phyloP scores from a whole-genome alignment of 805 yeast species.

The Saturnispora halmiae region DNA sequence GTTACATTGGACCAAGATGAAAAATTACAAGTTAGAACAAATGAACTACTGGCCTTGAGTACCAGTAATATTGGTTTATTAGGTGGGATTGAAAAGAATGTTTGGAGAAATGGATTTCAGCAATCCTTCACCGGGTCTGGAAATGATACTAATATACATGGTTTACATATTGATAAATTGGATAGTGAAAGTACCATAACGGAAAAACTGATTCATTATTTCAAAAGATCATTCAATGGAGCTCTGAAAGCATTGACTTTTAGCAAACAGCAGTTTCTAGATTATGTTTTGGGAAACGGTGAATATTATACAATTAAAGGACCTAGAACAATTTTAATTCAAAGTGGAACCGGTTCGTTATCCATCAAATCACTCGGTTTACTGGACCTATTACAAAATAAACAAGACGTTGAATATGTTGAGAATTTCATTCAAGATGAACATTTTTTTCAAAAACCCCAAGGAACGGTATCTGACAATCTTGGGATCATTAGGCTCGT shows the following conservation, averaged over 20 bases:
- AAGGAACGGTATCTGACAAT: slow-evolving; percentile 33
- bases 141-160: not conserved
- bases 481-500: slow-evolving; percentile 39
- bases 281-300: slow-evolving; percentile 29
- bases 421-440: slow-evolving; percentile 20
- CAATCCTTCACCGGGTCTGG: not conserved
- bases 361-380: not conserved
- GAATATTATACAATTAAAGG: slow-evolving; percentile 44
- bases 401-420: slow-evolving; percentile 17
- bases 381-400: not conserved
- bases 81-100: slow-evolving; percentile 11
- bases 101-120: slow-evolving; percentile 9
- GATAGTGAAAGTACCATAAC: not conserved
- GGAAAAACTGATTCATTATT: not conserved
- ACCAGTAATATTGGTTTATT: slow-evolving; percentile 42
- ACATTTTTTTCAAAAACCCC: slow-evolving; percentile 18
- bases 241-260: not conserved
- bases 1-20: slow-evolving; percentile 38
- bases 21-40: slow-evolving; percentile 37
- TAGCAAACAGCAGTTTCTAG: slow-evolving; percentile 9
- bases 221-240: not conserved
- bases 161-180: not conserved
- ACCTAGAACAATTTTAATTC: slow-evolving; percentile 43
- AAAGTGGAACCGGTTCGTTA: slow-evolving; percentile 27
- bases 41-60: slow-evolving; percentile 41